Base-by-base conservation (phyloP, 805 yeast genomes). In the Starmerella cellae region DNA sequence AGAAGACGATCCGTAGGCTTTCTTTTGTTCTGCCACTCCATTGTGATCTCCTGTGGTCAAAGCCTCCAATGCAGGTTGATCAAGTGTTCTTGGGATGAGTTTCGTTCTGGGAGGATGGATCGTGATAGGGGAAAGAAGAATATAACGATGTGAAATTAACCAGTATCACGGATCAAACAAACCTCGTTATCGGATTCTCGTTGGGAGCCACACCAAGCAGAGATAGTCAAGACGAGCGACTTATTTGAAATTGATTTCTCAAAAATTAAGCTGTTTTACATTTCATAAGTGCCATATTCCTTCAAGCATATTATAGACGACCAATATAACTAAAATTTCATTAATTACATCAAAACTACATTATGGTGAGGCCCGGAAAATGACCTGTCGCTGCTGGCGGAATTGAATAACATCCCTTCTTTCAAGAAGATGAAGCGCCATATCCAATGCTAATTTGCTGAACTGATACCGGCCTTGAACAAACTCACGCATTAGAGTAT, bases 341-440 rank as follows among this genome's bases (percentile, higher is more conserved):
- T n/a, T n/a, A n/a, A n/a, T n/a, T n/a, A n/a, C n/a, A n/a, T n/a
- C n/a, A n/a, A n/a, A n/a, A n/a, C n/a, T n/a, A n/a, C n/a, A n/a
- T 44, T 51, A 77, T 33, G 79, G 80, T 40, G 87, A 83, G 38
- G 77, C 68, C 54, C 95, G 74, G 60, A 79, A 77, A 26, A 87
- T 71, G 50, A 78, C 79, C 50, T 81, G 80, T 42, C 94, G 73
- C 62, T 87, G 96, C 59, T 82, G 83, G 56, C 95, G 71, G 60
- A 85, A 75, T 52, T 82, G 82, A 35, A 88, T 77, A n/a, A 79
- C 78, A 46, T 84, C 96, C 50, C 82, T 80, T 45, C 91, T 72
- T 60, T 84, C 95, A 60, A 91, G 59, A 1, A 82, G 78, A 60
- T 72, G 73, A 46, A 88, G 62, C 0, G 96, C 94, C 32, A 54